Conservation (phyloP, 371 early-diverging fungal species). For the Mortierella sp. region DNA sequence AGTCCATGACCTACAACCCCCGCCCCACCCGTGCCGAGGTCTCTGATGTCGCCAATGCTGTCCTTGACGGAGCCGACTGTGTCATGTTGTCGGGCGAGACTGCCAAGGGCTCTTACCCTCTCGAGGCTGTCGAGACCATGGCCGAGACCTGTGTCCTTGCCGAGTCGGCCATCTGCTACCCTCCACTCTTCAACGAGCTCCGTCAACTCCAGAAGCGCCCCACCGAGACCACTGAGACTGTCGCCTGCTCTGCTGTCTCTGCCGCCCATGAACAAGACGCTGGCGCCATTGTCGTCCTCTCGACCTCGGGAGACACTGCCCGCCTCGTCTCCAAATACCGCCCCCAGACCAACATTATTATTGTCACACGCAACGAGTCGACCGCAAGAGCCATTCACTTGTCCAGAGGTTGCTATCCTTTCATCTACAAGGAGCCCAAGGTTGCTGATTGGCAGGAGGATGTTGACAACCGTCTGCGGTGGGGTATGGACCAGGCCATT, state of each 20-base stretch:
- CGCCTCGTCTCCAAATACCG: constrained; percentile 96
- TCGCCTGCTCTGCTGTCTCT: constrained; percentile 94
- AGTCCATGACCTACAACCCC: constrained; percentile 97
- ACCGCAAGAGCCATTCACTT: constrained; percentile 93
- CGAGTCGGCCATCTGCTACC: constrained; percentile 84
- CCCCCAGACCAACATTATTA: constrained; percentile 92
- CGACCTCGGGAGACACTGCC: constrained; percentile 88
- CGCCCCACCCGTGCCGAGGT: constrained; percentile 99
- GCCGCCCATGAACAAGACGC: constrained; percentile 90
- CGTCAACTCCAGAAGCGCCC: constrained; percentile 81
- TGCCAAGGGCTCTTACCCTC: constrained; percentile 91
- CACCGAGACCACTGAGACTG: constrained; percentile 90
- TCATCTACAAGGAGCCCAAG: constrained; percentile 78
- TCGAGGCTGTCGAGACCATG: constrained; percentile 85
- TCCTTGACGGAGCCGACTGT: constrained; percentile 97
- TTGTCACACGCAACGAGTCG: constrained; percentile 86
- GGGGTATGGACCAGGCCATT: constrained; percentile 76
- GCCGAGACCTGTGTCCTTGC: constrained; percentile 81
- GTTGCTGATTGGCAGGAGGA: constrained; percentile 85
- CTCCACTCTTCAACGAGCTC: constrained; percentile 85
- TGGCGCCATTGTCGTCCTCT: constrained; percentile 89
- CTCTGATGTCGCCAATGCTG: constrained; percentile 98
- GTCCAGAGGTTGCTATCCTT: constrained; percentile 94
- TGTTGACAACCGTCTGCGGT: constrained; percentile 84
- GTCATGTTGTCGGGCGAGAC: constrained; percentile 99